A percentile compares a stretch with the other conserved stretches of the same genome.
Evolutionary conservation across 2,329 filamentous ascomycete genomes (phyloP).

Genomic region (Aspergillus hortae): DNA sequence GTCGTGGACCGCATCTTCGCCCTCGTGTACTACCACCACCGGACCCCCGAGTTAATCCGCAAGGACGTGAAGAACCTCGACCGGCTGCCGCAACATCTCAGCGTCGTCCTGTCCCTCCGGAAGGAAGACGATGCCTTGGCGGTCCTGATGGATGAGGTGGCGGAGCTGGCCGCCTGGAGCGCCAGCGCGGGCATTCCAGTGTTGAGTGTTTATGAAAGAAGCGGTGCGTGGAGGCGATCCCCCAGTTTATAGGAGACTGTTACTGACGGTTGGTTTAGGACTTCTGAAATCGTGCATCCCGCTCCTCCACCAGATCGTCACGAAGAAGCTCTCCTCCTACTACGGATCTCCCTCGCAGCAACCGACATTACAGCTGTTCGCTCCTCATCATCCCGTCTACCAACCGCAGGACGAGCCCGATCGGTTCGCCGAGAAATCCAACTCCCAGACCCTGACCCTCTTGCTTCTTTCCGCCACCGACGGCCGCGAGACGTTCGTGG

Average conservation of each 20-base stretch:
- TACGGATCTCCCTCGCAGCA: slow-evolving; percentile 67
- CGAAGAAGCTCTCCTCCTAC: slow-evolving; percentile 78
- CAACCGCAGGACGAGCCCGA: slow-evolving; percentile 11
- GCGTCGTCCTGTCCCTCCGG: slow-evolving; percentile 73
- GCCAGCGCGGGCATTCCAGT: slow-evolving; percentile 82
- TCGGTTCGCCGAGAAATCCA: slow-evolving; percentile 17
- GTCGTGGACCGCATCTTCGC: slow-evolving; percentile 74
- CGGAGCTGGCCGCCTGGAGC: slow-evolving; percentile 91
- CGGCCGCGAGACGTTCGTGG: slow-evolving; percentile 88
- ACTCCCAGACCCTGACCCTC: slow-evolving; percentile 50
- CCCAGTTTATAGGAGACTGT: neutral
- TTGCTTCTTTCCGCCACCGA: slow-evolving; percentile 84
- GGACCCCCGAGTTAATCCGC: slow-evolving; percentile 86
- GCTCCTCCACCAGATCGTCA: slow-evolving; percentile 75
- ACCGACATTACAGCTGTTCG: slow-evolving; percentile 68
- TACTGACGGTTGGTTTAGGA: slow-evolving; percentile 50
- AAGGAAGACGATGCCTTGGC: slow-evolving; percentile 73
- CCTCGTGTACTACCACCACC: slow-evolving; percentile 90
- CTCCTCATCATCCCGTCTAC: slow-evolving; percentile 62
- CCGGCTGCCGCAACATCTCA: slow-evolving; percentile 79
- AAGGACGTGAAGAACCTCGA: slow-evolving; percentile 74
- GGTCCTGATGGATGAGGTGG: slow-evolving; percentile 80
- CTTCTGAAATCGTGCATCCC: slow-evolving; percentile 84
- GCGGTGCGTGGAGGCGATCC: slow-evolving; percentile 56
- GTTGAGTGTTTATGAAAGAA: slow-evolving; percentile 88